phyloP scores from a whole-genome alignment of 179 eudicot species.

The Amaranthus tricolor region DNA sequence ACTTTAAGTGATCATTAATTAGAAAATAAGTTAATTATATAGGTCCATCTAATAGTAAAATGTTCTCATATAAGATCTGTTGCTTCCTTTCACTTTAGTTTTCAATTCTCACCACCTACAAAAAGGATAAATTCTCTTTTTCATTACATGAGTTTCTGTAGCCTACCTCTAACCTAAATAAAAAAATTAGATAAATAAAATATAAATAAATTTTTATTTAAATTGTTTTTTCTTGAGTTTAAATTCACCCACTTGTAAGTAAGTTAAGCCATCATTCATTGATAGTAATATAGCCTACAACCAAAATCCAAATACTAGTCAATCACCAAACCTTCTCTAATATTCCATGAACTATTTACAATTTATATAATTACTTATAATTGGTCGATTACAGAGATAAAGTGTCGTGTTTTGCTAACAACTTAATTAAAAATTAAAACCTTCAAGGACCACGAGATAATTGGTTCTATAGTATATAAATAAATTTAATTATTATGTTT shows the following conservation, averaged over 20 bases:
- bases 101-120: too few species aligned
- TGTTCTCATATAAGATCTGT: too few species aligned
- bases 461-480: background rate
- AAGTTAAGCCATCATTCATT: background rate
- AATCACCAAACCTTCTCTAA: conserved; percentile 10
- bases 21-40: background rate
- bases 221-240: background rate
- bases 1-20: too few species aligned
- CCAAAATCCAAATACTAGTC: conserved; percentile 15
- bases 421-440: background rate
- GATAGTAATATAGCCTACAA: background rate
- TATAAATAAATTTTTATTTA: too few species aligned
- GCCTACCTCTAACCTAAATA: too few species aligned
- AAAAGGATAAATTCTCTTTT: too few species aligned
- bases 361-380: background rate
- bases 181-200: too few species aligned
- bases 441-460: conserved; percentile 4
- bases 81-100: too few species aligned
- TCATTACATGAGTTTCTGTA: too few species aligned
- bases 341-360: background rate
- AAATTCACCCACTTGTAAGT: background rate
- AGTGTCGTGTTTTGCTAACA: conserved; percentile 16
- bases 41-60: too few species aligned
- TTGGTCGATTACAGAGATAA: background rate
- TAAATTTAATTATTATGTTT: background rate